phyloP scores from a whole-genome alignment of 2,329 filamentous ascomycete genomes.

The Phaeoacremonium minimum region DNA sequence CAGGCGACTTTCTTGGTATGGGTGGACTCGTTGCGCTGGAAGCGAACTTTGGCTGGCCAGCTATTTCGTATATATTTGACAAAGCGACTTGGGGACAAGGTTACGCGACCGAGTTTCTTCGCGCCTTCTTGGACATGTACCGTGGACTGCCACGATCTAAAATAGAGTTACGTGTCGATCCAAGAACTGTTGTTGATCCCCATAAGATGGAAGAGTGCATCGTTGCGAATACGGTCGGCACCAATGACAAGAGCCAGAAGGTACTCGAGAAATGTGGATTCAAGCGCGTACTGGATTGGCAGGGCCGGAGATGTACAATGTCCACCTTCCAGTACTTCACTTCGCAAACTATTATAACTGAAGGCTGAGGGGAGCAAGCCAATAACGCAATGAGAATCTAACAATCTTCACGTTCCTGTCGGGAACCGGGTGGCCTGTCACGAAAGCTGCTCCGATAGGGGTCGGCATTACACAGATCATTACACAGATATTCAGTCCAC shows the following conservation, averaged over 20 bases:
- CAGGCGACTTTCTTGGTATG: conserved; percentile 6
- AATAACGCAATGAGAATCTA: too few relatives aligned
- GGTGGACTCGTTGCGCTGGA: conserved; percentile 2
- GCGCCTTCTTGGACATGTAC: conserved; percentile 4
- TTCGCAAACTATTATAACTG: too few relatives aligned
- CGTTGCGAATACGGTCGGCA: too few relatives aligned
- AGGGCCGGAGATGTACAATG: neutral
- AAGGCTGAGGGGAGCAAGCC: too few relatives aligned
- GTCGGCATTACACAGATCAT: too few relatives aligned
- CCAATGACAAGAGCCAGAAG: conserved; percentile 3
- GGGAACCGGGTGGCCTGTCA: too few relatives aligned
- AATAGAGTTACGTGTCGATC: conserved; percentile 1
- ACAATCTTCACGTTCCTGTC: too few relatives aligned
- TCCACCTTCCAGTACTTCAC: conserved; percentile 17
- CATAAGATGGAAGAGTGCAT: too few relatives aligned
- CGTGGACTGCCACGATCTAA: neutral
- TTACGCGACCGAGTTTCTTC: conserved; percentile 4
- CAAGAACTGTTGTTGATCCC: too few relatives aligned
- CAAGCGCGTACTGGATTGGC: conserved; percentile 1
- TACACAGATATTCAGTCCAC: too few relatives aligned
- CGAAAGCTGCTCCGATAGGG: too few relatives aligned
- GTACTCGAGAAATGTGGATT: conserved; percentile 5
- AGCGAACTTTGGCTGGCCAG: conserved; percentile 4
- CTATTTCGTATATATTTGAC: conserved; percentile 2
- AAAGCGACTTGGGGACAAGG: conserved; percentile 6